Evolutionary conservation across 116 monocot genomes (phyloP), one percentile per base, ranked within the genome.

Genomic region (Dioscorea cayenensis): DNA sequence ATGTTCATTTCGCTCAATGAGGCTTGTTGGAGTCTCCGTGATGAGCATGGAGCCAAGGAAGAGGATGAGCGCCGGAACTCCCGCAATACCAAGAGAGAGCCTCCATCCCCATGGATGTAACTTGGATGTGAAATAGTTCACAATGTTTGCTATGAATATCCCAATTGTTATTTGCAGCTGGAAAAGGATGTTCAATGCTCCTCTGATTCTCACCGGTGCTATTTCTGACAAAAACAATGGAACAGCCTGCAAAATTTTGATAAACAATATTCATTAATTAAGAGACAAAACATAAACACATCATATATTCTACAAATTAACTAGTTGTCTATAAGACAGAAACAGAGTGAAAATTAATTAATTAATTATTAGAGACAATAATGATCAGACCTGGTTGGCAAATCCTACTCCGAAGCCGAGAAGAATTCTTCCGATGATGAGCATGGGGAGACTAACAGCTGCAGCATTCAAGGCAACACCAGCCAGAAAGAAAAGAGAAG

Each of bases 11-110:
- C 81, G 78, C 77, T 94, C 87, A 68, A 94, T 76, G 35, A 94
- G 85, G 77, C 89, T 92, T 10, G 83, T 88, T 0, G 94, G 94
- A 0, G 94, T 88, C 66, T 94, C 94, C 1, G 80, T 65, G 70
- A 94, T 82, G 36, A 83, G 1, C 0, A 94, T 5, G 28, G 90
- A 83, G 11, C 94, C 94, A 1, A 90, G 14, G 69, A 60, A 78
- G 1, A 90, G 84, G 36, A 90, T 68, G 21, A 14, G 0, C 1
- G 94, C 90, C 0, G 90, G 94, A 0, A 84, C 73, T 10, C 78
- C 90, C 2, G 90, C 88, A 0, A 84, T 71, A 29, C 87, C 88
- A 3, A 94, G 80, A 0, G 94, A 83, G 4, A 89, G 65, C 14
- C 93, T 36, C 93, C 93, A 93, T 2, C 93, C 93, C 83, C 83